A percentile compares a stretch with the other conserved stretches of the same genome.
Conservation (phyloP, 106 monocot species). For the Dendrobium huoshanense region DNA sequence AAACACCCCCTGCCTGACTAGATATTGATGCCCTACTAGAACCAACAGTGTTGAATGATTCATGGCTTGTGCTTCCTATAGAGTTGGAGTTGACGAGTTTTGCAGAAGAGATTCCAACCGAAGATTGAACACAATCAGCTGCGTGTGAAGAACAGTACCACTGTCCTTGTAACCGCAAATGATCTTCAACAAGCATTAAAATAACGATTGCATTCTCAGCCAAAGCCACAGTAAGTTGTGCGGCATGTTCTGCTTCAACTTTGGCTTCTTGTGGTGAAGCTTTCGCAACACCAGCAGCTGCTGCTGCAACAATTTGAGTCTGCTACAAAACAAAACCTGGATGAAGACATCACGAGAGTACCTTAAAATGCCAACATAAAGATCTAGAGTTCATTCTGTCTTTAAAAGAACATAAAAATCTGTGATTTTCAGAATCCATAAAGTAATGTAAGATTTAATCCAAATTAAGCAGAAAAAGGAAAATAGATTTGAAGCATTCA, state of each 20-base stretch:
- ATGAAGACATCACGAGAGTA: conserved; percentile 25
- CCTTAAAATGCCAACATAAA: neutral
- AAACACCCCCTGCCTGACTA: conserved; percentile 67
- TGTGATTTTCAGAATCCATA: conserved; percentile 2
- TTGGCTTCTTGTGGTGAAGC: conserved; percentile 85
- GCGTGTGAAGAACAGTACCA: conserved; percentile 33
- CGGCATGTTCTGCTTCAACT: conserved; percentile 81
- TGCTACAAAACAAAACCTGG: conserved; percentile 47
- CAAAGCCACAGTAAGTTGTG: conserved; percentile 82
- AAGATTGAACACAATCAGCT: conserved; percentile 26
- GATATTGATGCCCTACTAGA: conserved; percentile 44
- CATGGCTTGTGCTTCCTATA: conserved; percentile 30
- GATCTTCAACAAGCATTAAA: conserved; percentile 98
- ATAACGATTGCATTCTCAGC: conserved; percentile 98
- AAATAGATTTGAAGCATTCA: neutral
- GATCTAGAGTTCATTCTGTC: neutral
- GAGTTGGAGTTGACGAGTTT: conserved; percentile 45
- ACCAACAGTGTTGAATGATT: conserved; percentile 29
- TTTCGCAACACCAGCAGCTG: conserved; percentile 87
- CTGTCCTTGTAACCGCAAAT: conserved; percentile 83
- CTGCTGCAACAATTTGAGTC: conserved; percentile 98
- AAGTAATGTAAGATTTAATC: neutral
- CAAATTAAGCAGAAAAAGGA: neutral
- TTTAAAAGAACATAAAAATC: neutral
- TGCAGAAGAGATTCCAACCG: conserved; percentile 29